phyloP scores from a whole-genome alignment of 164 flowering plant genomes.

The Nymphaea thermarum region DNA sequence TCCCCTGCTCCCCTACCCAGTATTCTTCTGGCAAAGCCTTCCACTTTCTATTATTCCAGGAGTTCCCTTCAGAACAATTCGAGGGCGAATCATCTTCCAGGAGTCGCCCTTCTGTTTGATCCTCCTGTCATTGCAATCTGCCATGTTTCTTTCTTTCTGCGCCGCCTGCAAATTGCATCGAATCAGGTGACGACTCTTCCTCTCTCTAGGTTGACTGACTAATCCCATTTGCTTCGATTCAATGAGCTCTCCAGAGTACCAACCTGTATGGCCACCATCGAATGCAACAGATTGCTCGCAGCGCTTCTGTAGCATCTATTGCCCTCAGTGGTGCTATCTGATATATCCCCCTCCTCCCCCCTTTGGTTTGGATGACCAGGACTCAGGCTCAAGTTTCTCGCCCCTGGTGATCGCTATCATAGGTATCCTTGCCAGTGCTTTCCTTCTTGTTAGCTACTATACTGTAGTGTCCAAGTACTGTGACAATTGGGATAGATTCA shows the following conservation, averaged over 20 bases:
- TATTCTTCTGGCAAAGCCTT: background rate
- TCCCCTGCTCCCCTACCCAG: background rate
- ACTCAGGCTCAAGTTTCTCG: constrained; percentile 29
- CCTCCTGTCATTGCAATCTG: background rate
- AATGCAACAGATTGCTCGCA: constrained; percentile 34
- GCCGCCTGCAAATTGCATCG: no score
- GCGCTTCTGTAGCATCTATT: constrained; percentile 46
- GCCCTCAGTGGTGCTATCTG: constrained; percentile 63
- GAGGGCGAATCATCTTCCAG: background rate
- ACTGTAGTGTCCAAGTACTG: constrained; percentile 53
- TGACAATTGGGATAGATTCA: constrained; percentile 15
- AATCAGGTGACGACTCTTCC: no score
- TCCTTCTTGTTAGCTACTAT: constrained; percentile 59
- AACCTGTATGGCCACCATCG: constrained; percentile 43
- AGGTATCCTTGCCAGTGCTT: constrained; percentile 52
- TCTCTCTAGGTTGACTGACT: background rate
- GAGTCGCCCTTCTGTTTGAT: background rate
- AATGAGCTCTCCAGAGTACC: constrained; percentile 27
- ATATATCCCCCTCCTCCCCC: constrained; percentile 55
- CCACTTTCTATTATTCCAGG: background rate
- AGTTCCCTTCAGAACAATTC: background rate
- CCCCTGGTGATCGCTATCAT: constrained; percentile 55
- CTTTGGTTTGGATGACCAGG: constrained; percentile 20
- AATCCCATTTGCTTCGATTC: background rate
- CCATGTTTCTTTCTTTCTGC: background rate